Evolutionary conservation across 345 rosid genomes (phyloP).

Genomic region (Bruguiera parviflora): DNA sequence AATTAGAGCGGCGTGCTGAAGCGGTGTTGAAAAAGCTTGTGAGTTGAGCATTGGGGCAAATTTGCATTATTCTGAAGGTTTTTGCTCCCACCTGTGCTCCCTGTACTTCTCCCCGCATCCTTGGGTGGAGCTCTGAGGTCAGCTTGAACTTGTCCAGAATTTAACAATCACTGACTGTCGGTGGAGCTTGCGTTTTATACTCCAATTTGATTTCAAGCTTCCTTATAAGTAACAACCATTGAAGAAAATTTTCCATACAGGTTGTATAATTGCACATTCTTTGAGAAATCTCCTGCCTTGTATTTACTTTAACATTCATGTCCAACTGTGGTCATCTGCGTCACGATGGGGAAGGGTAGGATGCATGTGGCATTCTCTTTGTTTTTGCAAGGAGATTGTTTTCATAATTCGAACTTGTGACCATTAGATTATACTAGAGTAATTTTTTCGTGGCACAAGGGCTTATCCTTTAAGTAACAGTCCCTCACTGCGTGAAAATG

Average conservation of each 20-base stretch:
- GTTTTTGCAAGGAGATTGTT: too few species aligned
- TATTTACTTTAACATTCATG: too few species aligned
- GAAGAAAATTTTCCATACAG: not conserved
- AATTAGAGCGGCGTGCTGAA: conserved; percentile 89
- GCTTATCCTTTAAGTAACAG: too few species aligned
- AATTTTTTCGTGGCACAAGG: too few species aligned
- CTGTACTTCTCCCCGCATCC: not conserved
- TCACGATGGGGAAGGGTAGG: too few species aligned
- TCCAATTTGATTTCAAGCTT: not conserved
- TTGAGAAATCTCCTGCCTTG: too few species aligned
- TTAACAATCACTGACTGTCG: not conserved
- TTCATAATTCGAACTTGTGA: too few species aligned
- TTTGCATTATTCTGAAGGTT: not conserved
- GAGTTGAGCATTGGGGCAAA: conserved; percentile 28
- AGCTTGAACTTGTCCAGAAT: conserved; percentile 1
- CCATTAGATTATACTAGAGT: too few species aligned
- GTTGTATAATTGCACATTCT: not conserved
- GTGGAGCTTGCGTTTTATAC: conserved; percentile 5
- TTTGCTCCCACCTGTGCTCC: not conserved
- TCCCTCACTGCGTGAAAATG: too few species aligned
- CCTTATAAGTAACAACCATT: not conserved
- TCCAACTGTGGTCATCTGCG: too few species aligned
- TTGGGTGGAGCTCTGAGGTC: not conserved
- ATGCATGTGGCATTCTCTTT: too few species aligned
- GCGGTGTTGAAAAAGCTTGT: conserved; percentile 70